A percentile compares a stretch with the other conserved stretches of the same genome.
These are phyloP conservation scores for Xeromyces bisporus DNA, from an alignment of 495 filamentous ascomycete species.

Conservation along the genomic window DNA sequence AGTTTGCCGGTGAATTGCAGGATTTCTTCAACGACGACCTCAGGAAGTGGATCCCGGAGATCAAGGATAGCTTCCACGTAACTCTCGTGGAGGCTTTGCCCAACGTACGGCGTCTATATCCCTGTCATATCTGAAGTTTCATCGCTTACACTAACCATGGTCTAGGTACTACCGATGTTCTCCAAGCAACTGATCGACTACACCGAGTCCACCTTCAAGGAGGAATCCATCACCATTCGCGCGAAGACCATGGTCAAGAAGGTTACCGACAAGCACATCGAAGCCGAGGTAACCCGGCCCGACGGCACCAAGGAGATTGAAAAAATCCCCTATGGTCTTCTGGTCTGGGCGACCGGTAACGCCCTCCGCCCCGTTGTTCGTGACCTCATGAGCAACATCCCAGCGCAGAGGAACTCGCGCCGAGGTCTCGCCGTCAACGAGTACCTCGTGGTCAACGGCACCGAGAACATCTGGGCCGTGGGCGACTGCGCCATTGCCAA, in stretches of 20 bases:
- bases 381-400: constrained; percentile 82
- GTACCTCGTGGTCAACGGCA: constrained; percentile 93
- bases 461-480: constrained; percentile 88
- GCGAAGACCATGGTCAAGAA: constrained; percentile 99
- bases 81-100: constrained; percentile 97
- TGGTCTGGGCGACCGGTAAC: constrained; percentile 98
- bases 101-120: constrained; percentile 44
- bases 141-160: no score
- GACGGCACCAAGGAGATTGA: constrained; percentile 70
- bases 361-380: constrained; percentile 73
- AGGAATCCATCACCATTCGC: constrained; percentile 89
- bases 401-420: constrained; percentile 86
- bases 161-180: constrained; percentile 77
- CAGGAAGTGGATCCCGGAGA: constrained; percentile 94
- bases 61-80: constrained; percentile 84
- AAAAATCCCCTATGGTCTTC: constrained; percentile 80
- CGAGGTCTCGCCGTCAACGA: constrained; percentile 93
- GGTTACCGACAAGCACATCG: constrained; percentile 86
- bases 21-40: constrained; percentile 98
- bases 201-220: constrained; percentile 96
- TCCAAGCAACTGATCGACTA: constrained; percentile 98
- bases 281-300: constrained; percentile 73
- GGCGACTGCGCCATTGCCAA: constrained; percentile 87
- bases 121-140: no score
- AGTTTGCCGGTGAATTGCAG: constrained; percentile 94